Evolutionary conservation across 2,329 filamentous ascomycete genomes (phyloP), one percentile per base, ranked within the genome.

Genomic region (Bimuria novae-zelandiae): DNA sequence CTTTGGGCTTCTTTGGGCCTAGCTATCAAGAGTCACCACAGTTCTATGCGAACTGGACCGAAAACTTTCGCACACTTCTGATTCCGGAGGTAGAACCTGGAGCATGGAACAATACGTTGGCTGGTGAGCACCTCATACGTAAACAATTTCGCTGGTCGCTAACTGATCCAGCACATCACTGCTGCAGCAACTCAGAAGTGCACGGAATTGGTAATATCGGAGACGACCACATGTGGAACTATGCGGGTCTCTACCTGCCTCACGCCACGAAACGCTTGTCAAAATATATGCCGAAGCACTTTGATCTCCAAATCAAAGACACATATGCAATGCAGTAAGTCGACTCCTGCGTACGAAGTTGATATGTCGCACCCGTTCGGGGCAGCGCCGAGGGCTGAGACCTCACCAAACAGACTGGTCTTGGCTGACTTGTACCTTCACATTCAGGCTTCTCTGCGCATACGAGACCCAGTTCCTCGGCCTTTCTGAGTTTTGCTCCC

Each of bases 381-480:
- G n/a, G n/a, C n/a, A n/a, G n/a, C n/a, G n/a, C n/a, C n/a, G n/a
- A n/a, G n/a, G n/a, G n/a, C n/a, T n/a, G n/a, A n/a, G n/a, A n/a
- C n/a, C n/a, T n/a, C n/a, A n/a, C n/a, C n/a, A n/a, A n/a, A n/a
- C n/a, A n/a, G n/a, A n/a, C n/a, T n/a, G n/a, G n/a, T n/a, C n/a
- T n/a, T n/a, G n/a, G n/a, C n/a, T n/a, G n/a, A n/a, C n/a, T n/a
- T n/a, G n/a, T n/a, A n/a, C n/a, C n/a, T n/a, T n/a, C n/a, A n/a
- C n/a, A n/a, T n/a, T n/a, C n/a, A n/a, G n/a, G n/a, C 67, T 76
- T 56, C 74, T 82, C 46, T 85, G 82, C 57, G 78, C 80, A 2
- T 84, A 84, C 59, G 82, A 84, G 63, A 72, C 70, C 41, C 77
- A 71, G 32, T 81, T 77, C 56, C 74, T 83, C 14, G 79, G 79